Evolutionary conservation across 2,329 filamentous ascomycete species (phyloP), one percentile per base, ranked within the genome.

Genomic region (Colletotrichum sojae): DNA sequence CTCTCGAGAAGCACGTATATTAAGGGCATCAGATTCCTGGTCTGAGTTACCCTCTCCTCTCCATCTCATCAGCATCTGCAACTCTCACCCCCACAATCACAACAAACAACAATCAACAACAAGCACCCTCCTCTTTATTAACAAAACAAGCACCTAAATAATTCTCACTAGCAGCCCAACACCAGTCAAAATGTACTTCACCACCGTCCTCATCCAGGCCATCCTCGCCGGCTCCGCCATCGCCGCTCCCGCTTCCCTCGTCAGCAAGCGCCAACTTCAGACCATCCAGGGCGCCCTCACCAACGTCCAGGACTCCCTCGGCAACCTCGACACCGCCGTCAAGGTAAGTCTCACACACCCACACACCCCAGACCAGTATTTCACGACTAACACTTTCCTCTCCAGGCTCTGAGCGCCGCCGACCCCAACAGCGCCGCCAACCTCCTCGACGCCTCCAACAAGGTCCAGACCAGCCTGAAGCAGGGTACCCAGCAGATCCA

Each of bases 281-380:
- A 83, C 88, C 36, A 84, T 90, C 78, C 88, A 87, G 79, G 88
- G 86, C 27, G 80, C 83, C 70, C 89, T 89, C 40, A 90, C 84
- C 78, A 86, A 85, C 18, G 80, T 87, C 56, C 90, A 89, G 79
- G 71, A 73, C 61, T 89, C 90, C 77, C 81, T 91, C 6, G 90
- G 90, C 79, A 84, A 89, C 69, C 77, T 84, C 56, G 80, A 80
- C 63, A 72, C 68, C 4, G 71, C 73, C 6, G 65, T 74, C 22
- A 72, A 71, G 67, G 67, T 67, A 55, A 10, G 36, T 1, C 0
- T 12, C 13, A 8, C 22, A 12, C 2, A 4, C 4, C 13, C 9
- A 6, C 1, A 31, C 5, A 5, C 2, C 0, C 27, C 15, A 0
- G 2, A 6, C 2, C 2, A 16, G 2, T n/a, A n/a, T n/a, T n/a